phyloP scores from a whole-genome alignment of 179 eudicot genomes.

The Drosera spatulata region DNA sequence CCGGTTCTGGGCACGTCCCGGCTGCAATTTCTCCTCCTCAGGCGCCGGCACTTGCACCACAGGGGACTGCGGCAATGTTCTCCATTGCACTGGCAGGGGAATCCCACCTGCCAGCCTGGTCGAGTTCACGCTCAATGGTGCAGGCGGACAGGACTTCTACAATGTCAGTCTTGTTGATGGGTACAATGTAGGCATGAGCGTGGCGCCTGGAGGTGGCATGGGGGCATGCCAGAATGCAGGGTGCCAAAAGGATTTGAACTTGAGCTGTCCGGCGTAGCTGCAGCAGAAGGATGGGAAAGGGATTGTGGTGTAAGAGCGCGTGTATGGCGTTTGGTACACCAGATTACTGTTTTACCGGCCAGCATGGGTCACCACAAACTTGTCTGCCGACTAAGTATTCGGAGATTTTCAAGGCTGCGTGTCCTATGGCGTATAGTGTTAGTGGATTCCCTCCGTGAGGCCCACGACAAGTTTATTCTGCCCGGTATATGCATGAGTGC shows the following conservation, averaged over 20 bases:
- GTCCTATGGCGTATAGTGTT: slow-evolving; percentile 72
- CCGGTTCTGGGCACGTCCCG: slow-evolving; percentile 78
- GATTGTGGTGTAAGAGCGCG: slow-evolving; percentile 50
- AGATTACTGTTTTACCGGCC: slow-evolving; percentile 64
- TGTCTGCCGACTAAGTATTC: slow-evolving; percentile 58
- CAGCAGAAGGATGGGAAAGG: slow-evolving; percentile 14
- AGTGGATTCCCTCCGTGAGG: too few relatives aligned
- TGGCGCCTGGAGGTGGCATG: slow-evolving; percentile 31
- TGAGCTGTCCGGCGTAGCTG: slow-evolving; percentile 43
- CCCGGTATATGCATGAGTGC: too few relatives aligned
- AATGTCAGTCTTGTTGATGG: slow-evolving; percentile 86
- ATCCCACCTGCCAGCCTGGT: slow-evolving; percentile 53
- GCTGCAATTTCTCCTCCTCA: slow-evolving; percentile 43
- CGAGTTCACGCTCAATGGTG: slow-evolving; percentile 53
- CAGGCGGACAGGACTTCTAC: slow-evolving; percentile 45
- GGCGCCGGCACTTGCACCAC: slow-evolving; percentile 50
- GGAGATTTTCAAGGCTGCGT: slow-evolving; percentile 48
- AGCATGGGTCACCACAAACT: slow-evolving; percentile 34
- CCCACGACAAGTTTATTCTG: too few relatives aligned
- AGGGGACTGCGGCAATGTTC: slow-evolving; percentile 51
- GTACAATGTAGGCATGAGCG: slow-evolving; percentile 55
- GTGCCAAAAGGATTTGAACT: slow-evolving; percentile 49
- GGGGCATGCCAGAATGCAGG: slow-evolving; percentile 61
- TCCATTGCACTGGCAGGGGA: slow-evolving; percentile 58
- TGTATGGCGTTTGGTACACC: slow-evolving; percentile 47